Evolutionary conservation across 176 grass and related monocot genomes (phyloP), one percentile per base, ranked within the genome.

Genomic region (Alloteropsis semialata): DNA sequence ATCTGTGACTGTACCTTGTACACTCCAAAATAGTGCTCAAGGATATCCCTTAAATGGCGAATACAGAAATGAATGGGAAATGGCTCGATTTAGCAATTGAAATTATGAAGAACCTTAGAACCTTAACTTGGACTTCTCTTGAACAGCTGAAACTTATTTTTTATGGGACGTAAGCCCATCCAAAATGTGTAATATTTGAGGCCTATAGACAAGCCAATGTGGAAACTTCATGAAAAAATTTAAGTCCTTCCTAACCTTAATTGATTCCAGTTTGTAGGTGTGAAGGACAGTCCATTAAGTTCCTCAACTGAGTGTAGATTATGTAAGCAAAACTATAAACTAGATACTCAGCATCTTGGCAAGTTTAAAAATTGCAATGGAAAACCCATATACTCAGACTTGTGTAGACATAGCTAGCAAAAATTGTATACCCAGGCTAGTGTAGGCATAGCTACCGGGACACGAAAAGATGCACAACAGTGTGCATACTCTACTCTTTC

Each of bases 401-500:
- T 70, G 54, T 49, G 54, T 84, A 77, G 21, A 50, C 65, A 79
- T 72, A 71, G 16, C 69, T 46, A 32, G 17, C 69, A 72, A 72
- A 67, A 72, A 49, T 1, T 72, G 44, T 50, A 32, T 50, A 30
- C 8, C 34, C 6, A 9, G 11, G 65, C 70, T 75, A 67, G 22
- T 62, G 45, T 67, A 79, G 30, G 28, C 19, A 84, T 84, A 55
- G 15, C n/a, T 84, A 64, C 65, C 51, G 16, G 43, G 29, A 62
- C 24, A 46, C 63, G 27, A 63, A 55, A 85, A 76, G n/a, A 63
- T 56, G 71, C 69, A 69, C 77, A 82, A 67, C 46, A 72, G 51
- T 66, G 57, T 78, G 88, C 56, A 72, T 90, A 45, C n/a, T 30
- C 41, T 90, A 45, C n/a, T 30, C 41, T 88, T 77, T 69, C 38